Evolutionary conservation across 768 basidiomycete species (phyloP), one percentile per base, ranked within the genome.

Genomic region (Exidia glandulosa): DNA sequence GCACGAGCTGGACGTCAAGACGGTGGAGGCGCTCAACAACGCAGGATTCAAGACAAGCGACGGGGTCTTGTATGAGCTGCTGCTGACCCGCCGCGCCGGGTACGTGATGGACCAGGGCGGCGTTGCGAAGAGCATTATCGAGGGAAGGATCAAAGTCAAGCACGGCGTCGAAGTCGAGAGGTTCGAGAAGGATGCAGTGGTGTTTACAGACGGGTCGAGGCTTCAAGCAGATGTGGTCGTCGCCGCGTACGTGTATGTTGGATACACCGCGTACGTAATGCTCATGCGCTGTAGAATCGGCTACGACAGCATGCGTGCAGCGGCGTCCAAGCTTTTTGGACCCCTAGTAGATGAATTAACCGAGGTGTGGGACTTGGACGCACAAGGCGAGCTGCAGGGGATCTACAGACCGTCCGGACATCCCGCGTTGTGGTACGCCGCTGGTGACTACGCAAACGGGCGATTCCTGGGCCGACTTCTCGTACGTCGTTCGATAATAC

Each of bases 361-460:
- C 19, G 65, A 58, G n/a, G 63, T 76, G 1, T 76, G 73, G 72
- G 76, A 76, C 0, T 36, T 77, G 9, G 75, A 79, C 60, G 68
- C 70, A 23, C 76, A 77, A 61, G 75, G 75, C 1, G 77, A 78
- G 59, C 32, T 74, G 2, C 63, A 62, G 36, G 73, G 72, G 3
- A 64, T 69, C 57, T 78, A 74, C 59, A 67, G 73, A 6, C 76
- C 75, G 4, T 71, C 75, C 2, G 78, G 78, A 2, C 73, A 76
- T 62, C 77, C 76, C 41, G 23, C 19, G 19, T 23, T 45, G 1
- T 45, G 41, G 41, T 45, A 45, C 19, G 41, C 41, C 12, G 16
- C 41, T 45, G 41, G 41, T 1, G 41, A 23, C 10, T 45, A 19
- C 41, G 19, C 41, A 23, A 14, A 45, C 19, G 41, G 41, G 5